Base-by-base conservation (phyloP, 2,329 filamentous ascomycete genomes). In the Alternaria sp. region DNA sequence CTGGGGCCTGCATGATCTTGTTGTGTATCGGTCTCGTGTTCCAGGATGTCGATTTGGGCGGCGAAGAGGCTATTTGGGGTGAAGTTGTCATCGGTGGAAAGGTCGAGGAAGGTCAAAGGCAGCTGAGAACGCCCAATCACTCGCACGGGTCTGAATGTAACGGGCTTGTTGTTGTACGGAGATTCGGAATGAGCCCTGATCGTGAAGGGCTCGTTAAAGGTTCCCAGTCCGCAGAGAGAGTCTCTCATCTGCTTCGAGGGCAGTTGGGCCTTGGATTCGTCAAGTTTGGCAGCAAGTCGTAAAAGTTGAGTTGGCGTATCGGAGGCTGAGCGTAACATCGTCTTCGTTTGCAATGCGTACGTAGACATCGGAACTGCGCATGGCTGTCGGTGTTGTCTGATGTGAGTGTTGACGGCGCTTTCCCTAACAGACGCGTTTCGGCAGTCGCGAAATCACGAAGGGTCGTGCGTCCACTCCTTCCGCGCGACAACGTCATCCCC, bases 21-120 rank as follows among this genome's bases (percentile, higher is more conserved):
- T 0, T 60, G 30, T 14, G 59, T 55, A 11, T n/a, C n/a, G 8
- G 60, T 60, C 40, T 63, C 38, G 32, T 57, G 48, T 58, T 80
- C 78, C 18, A 80, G 65, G 7, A 74, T 56, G 18, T 74, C 72
- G 45, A 80, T 73, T 3, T 67, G 59, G 16, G 77, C 72, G 14
- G 72, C 67, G 60, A 80, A 80, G n/a, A 79, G 70, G 32, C 72
- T 73, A 46, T 72, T 73, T 8, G 70, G 41, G 5, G 70, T 58
- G 18, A 74, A 69, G 9, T 61, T 50, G 11, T 71, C 63, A 44
- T 72, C 65, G 2, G 65, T n/a, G 14, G 67, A 59, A 10, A 72
- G 69, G 56, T 79, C 77, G 67, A 80, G 75, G 57, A 78, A 78
- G 14, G 73, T 77, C 34, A 80, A 72, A 20, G 78, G 76, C 18